Base-by-base conservation (phyloP, 306 rosid genomes). In the Prosopis cineraria region DNA sequence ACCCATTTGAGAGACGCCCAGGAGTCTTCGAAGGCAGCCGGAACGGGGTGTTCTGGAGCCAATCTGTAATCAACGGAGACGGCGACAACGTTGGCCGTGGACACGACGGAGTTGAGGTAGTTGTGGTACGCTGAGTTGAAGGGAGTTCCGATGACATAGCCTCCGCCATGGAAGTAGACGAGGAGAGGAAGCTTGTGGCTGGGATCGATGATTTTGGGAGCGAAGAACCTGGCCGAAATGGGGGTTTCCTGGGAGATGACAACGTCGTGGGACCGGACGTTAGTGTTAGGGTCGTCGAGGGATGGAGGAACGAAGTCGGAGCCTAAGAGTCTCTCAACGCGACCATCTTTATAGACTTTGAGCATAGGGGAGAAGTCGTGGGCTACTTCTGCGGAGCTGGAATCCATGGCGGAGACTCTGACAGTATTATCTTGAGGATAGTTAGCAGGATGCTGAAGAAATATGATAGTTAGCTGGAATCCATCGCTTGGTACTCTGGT, bases 311-410 rank as follows among this genome's bases (percentile, higher is more conserved):
- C 43, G 24, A 45, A 45, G 31, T 50, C 53, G 16, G 37, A 19
- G 48, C 83, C 85, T 0, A 0, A 0, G 25, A 80, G 47, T 5
- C 87, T 45, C 71, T 83, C 70, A 0, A 83, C 2, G 6, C 74
- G 81, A 7, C 87, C 85, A 12, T 83, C 81, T 76, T 83, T 83
- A 85, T 80, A 82, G 12, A 83, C 12, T 78, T 24, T 84, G 20
- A 76, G 0, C 6, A 73, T 0, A 9, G 85, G 85, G 19, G 79
- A 65, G n/a, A 77, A 7, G 30, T 83, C 85, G 0, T 22, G 14
- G 79, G 79, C 83, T 36, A 80, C 1, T 20, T 86, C 81, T 0
- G 1, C 5, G 17, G 47, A 6, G 67, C 40, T 14, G 20, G 67
- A 60, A 60, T 60, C 40, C 67, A 60, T 60, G 20, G 20, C n/a